A percentile compares a stretch with the other conserved stretches of the same genome.
Conservation (phyloP, 2,329 filamentous ascomycete genomes). For the Sporothrix phasma region DNA sequence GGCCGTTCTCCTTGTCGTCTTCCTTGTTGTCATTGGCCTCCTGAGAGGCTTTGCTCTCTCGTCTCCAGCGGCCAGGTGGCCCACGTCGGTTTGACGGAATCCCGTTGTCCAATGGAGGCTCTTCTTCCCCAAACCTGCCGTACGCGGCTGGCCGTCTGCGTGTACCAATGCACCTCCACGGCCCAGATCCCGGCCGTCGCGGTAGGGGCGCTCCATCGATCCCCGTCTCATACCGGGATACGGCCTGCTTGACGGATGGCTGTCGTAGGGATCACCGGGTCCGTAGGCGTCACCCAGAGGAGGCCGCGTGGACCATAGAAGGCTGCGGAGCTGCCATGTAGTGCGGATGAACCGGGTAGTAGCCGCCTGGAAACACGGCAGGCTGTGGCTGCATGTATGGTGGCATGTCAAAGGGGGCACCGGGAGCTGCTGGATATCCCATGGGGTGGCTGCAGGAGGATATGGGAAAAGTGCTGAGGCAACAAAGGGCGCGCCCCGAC, state of each 20-base stretch:
- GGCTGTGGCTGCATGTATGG: slow-evolving; percentile 3
- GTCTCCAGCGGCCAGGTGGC: not conserved
- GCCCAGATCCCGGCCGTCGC: not conserved
- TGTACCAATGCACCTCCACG: not conserved
- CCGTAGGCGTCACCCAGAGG: not conserved
- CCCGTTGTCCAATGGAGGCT: not conserved
- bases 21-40: not conserved
- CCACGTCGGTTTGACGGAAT: not conserved
- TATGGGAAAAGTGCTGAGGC: slow-evolving; percentile 1
- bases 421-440: not conserved
- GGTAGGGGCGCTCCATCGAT: not conserved
- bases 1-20: not conserved
- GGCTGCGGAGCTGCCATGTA: slow-evolving; percentile 4
- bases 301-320: not conserved
- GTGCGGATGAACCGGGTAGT: slow-evolving; percentile 4
- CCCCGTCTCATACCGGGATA: not conserved
- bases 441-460: not conserved
- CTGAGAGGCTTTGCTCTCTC: not conserved
- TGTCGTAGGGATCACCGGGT: not conserved
- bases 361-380: slow-evolving; percentile 10
- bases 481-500: slow-evolving; percentile 5
- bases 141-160: not conserved
- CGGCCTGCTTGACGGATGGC: not conserved
- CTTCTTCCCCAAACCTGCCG: not conserved
- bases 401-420: slow-evolving; percentile 4